Base-by-base conservation (phyloP, 495 filamentous ascomycete genomes). In the Penicillium parvum region DNA sequence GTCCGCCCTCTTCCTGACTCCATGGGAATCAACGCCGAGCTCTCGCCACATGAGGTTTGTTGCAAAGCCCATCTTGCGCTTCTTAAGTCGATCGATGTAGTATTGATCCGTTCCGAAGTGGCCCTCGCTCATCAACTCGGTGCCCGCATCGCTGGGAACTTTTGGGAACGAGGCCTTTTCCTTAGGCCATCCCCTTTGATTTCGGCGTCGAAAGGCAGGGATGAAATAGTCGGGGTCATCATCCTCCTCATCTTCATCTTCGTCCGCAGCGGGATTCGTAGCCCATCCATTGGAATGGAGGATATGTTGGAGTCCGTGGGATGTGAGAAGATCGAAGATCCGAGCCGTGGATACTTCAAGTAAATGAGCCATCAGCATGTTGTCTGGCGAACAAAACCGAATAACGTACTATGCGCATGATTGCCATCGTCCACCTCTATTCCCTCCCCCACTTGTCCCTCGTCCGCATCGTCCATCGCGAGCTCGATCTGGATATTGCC, bases 21-120 rank as follows among this genome's bases (percentile, higher is more conserved):
- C 69, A 12, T 64, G 55, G 23, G 69, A 59, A 29, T 77, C 76
- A 25, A 82, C 47, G 0, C 89, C 90, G 15, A 95, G 60, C 63
- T 95, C 90, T 33, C 92, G 77, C 58, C 85, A 82, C 40, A 96
- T 76, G 10, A 96, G 62, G 18, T 81, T 77, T 22, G 72, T 73
- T 10, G 84, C 76, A 9, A 95, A 60, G 11, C 55, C 72, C 46
- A 77, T 79, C 58, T 82, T 83, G 27, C 76, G 69, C 41, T 69
- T 77, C 37, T 65, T 73, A 7, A 60, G 61, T 30, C 55, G 76
- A 49, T 71, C 75, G 21, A 66, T 60, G 15, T 72, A 71, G 32
- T 69, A 59, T 34, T 78, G 71, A 40, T 76, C 83, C 15, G 70
- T 71, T 3, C 90, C 90, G 55, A 94, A 96, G 4, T 69, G 71